phyloP scores from a whole-genome alignment of 257 asterid genomes.

The Salvia splendens region DNA sequence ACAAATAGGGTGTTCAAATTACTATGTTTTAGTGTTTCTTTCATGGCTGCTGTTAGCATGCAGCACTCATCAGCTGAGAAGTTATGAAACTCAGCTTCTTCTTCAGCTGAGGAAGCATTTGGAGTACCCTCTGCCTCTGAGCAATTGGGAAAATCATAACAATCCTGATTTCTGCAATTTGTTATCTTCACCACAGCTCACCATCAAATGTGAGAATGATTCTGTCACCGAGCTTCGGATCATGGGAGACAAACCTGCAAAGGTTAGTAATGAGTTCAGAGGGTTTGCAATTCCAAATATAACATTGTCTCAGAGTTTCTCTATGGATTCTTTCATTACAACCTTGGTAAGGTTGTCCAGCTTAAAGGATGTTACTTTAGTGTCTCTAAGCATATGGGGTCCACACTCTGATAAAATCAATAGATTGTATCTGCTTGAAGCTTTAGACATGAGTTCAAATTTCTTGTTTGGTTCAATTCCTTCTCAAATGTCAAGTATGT shows the following conservation, averaged over 20 bases:
- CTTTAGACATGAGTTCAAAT: constrained; percentile 85
- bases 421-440: constrained; percentile 65
- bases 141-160: constrained; percentile 55
- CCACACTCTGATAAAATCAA: constrained; percentile 78
- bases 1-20: constrained; percentile 47
- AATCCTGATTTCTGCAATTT: constrained; percentile 60
- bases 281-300: constrained; percentile 69
- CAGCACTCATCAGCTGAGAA: constrained; percentile 53
- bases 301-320: constrained; percentile 70
- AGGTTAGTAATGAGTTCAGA: constrained; percentile 49
- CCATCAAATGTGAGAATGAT: constrained; percentile 64
- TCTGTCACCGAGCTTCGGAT: constrained; percentile 82
- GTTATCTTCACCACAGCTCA: constrained; percentile 60
- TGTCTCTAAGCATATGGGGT: constrained; percentile 93
- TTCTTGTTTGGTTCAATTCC: constrained; percentile 81
- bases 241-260: constrained; percentile 63
- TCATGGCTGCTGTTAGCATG: constrained; percentile 52
- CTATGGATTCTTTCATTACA: constrained; percentile 81
- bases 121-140: constrained; percentile 63
- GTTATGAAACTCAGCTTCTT: constrained; percentile 72
- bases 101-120: constrained; percentile 90
- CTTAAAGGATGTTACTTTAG: constrained; percentile 74
- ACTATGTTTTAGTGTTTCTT: constrained; percentile 39
- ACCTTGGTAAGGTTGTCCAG: constrained; percentile 74
- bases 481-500: constrained; percentile 67